Conservation (phyloP, 2,329 filamentous ascomycete genomes). For the Fusarium chlamydosporum region DNA sequence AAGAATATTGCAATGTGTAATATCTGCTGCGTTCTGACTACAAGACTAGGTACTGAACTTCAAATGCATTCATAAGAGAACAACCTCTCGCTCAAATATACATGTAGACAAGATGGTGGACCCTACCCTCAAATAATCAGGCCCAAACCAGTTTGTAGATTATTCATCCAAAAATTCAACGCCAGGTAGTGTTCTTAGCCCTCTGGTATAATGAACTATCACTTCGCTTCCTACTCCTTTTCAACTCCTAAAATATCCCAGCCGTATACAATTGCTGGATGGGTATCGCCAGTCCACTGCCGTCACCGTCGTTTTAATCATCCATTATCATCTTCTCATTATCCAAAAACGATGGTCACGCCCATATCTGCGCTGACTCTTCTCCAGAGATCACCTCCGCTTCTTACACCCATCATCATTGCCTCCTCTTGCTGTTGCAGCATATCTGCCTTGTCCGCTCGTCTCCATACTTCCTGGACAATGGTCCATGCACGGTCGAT, state of each 20-base stretch:
- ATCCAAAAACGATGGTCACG: constrained; percentile 71
- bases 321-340: constrained; percentile 10
- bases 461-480: constrained; percentile 72
- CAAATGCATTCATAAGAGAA: not conserved
- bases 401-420: constrained; percentile 35
- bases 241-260: constrained; percentile 46
- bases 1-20: too few relatives aligned
- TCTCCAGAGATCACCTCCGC: constrained; percentile 65
- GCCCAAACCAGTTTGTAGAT: constrained; percentile 15
- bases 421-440: constrained; percentile 48
- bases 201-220: constrained; percentile 28
- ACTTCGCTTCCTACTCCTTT: constrained; percentile 32
- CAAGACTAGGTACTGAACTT: too few relatives aligned
- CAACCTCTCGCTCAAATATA: not conserved
- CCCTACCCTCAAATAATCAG: constrained; percentile 11
- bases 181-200: constrained; percentile 28
- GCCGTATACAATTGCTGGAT: constrained; percentile 37
- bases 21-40: too few relatives aligned
- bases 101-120: constrained; percentile 7
- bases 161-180: constrained; percentile 31
- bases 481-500: constrained; percentile 73
- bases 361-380: constrained; percentile 71
- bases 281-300: constrained; percentile 46
- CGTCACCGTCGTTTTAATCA: constrained; percentile 23
- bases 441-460: constrained; percentile 60